A percentile compares a stretch with the other conserved stretches of the same genome.
Evolutionary conservation across 495 filamentous ascomycete species (phyloP).

Genomic region (Penicillium subrubescens): DNA sequence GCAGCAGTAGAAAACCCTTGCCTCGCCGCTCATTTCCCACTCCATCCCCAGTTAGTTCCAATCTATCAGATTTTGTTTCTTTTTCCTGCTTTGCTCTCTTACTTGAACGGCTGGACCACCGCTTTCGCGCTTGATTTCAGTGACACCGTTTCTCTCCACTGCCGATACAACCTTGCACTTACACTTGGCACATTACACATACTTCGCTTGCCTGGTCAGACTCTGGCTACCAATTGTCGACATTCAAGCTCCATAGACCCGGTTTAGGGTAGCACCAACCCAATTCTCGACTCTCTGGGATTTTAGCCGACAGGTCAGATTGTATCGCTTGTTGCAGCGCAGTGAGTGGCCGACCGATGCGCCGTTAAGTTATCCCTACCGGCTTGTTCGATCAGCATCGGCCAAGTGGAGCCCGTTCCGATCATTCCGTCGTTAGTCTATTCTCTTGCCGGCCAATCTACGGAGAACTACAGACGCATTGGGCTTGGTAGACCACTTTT

Average conservation of each 20-base stretch:
- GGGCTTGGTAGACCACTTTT: background rate
- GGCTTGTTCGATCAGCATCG: slow-evolving; percentile 9
- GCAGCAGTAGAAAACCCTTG: slow-evolving; percentile 27
- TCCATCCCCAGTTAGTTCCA: slow-evolving; percentile 1
- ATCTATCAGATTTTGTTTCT: slow-evolving; percentile 15
- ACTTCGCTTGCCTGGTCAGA: slow-evolving; percentile 8
- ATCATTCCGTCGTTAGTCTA: slow-evolving; percentile 11
- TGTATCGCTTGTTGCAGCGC: slow-evolving; percentile 3
- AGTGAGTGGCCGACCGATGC: slow-evolving; percentile 11
- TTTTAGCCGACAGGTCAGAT: slow-evolving; percentile 15
- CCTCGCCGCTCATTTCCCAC: slow-evolving; percentile 24
- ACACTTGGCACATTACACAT: slow-evolving; percentile 10
- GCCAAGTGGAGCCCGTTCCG: slow-evolving; percentile 9
- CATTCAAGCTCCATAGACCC: background rate
- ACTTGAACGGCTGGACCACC: slow-evolving; percentile 8
- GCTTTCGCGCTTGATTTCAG: slow-evolving; percentile 15
- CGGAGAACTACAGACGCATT: slow-evolving; percentile 3
- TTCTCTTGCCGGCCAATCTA: slow-evolving; percentile 7
- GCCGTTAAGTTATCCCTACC: slow-evolving; percentile 15
- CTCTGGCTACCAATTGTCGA: background rate
- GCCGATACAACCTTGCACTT: slow-evolving; percentile 28
- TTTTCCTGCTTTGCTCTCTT: background rate
- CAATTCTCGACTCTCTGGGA: slow-evolving; percentile 1
- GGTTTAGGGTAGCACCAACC: slow-evolving; percentile 7
- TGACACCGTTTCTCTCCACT: slow-evolving; percentile 7